These are phyloP conservation scores for Hemisphaericaspora subhashii DNA, from an alignment of 1,139 yeast species.

Conservation along the genomic window DNA sequence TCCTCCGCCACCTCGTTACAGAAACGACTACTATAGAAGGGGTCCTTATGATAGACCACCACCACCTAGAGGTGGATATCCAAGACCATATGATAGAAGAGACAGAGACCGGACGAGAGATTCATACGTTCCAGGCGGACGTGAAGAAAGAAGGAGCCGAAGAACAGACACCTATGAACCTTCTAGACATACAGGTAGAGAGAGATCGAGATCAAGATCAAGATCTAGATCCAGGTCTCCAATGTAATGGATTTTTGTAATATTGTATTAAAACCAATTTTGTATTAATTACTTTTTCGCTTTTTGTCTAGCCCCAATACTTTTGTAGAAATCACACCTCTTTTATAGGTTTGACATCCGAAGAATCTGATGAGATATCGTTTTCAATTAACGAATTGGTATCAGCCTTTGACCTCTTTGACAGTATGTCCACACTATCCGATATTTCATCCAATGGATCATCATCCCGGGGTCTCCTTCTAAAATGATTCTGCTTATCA, in stretches of 20 bases:
- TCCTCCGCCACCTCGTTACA: constrained; percentile 11
- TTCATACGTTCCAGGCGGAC: constrained; percentile 10
- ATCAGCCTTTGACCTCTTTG: too few relatives aligned
- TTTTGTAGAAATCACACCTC: too few relatives aligned
- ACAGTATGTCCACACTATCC: too few relatives aligned
- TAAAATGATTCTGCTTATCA: too few relatives aligned
- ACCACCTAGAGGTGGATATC: constrained; percentile 8
- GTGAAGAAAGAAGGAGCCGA: constrained; percentile 12
- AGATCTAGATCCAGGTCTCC: constrained; percentile 20
- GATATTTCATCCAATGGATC: too few relatives aligned
- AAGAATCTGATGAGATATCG: too few relatives aligned
- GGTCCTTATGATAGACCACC: constrained; percentile 6
- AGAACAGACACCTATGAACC: constrained; percentile 25
- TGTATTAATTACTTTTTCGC: background rate
- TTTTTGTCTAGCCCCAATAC: too few relatives aligned
- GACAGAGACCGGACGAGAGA: constrained; percentile 17
- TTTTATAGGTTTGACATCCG: too few relatives aligned
- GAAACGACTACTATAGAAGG: constrained; percentile 10
- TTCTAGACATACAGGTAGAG: constrained; percentile 14
- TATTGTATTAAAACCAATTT: too few relatives aligned
- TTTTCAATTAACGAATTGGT: too few relatives aligned
- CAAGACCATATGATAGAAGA: constrained; percentile 9
- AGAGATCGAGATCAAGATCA: constrained; percentile 16
- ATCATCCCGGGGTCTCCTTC: too few relatives aligned
- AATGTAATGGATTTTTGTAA: too few relatives aligned